Base-by-base conservation (phyloP, 108 stramenopile species). In the Cyclostephanos invisitatus region DNA sequence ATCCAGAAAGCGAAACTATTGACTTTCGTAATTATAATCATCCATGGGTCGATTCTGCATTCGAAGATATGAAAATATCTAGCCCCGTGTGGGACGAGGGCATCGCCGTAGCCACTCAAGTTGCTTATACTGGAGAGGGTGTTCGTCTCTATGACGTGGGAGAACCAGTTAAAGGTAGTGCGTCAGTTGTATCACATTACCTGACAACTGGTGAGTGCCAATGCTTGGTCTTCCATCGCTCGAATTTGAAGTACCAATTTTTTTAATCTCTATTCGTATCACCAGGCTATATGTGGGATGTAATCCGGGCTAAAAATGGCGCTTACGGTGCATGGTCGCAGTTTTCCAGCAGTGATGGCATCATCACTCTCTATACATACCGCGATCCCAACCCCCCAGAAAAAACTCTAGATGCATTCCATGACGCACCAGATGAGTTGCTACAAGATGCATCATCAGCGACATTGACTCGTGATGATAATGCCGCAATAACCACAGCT, bases 111-210 rank as follows among this genome's bases (percentile, higher is more conserved):
- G 84, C 95, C 12, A 96, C 97, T 6, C 86, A 87, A 67, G 93
- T 96, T 5, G 85, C 85, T 28, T 91, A 92, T 69, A 89, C 94
- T 56, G 94, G 81, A n/a, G 84, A 88, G 76, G 96, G 95, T 21
- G 97, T 94, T 15, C 70, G 71, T 1, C 56, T 98, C 21, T 97
- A 82, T 66, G 71, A 87, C 36, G 68, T 68, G 1, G 89, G 87
- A 3, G 95, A 95, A 24, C 59, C 56, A 37, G 83, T 96, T 22
- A 66, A 60, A 28, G 96, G 96, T 2, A 77, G 88, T 42, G 66
- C 77, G 8, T 61, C 84, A 53, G 91, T 90, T 59, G 89, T 86
- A 24, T 62, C 82, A 8, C 83, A 87, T 32, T 97, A 87, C 76
- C 70, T 98, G 49, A 68, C 81, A 51, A 92, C 87, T 14, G 77